These are phyloP conservation scores for Aspergillus sclerotiicarbonarius DNA, from an alignment of 495 filamentous ascomycete genomes.

Conservation along the genomic window DNA sequence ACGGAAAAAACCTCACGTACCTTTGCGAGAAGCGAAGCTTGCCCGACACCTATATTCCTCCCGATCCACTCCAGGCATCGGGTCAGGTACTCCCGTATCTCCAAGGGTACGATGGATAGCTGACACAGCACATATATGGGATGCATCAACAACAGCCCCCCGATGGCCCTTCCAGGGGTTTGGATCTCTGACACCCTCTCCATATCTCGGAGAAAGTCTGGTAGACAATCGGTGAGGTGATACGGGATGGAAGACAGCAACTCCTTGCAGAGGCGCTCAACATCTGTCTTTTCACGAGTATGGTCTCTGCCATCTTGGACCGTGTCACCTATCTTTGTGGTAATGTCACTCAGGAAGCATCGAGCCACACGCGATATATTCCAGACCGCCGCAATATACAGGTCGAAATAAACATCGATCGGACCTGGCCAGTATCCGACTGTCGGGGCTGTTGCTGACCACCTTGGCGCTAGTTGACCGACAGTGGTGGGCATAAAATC, in stretches of 20 bases:
- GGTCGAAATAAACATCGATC: constrained; percentile 25
- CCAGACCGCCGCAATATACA: constrained; percentile 30
- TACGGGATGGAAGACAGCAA: constrained; percentile 34
- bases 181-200: constrained; percentile 9
- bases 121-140: constrained; percentile 25
- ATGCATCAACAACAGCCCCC: constrained; percentile 35
- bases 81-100: constrained; percentile 24
- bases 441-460: neutral
- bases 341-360: constrained; percentile 21
- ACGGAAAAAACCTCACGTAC: constrained; percentile 3
- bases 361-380: constrained; percentile 29
- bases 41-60: constrained; percentile 32
- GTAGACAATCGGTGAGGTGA: constrained; percentile 28
- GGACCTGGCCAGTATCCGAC: constrained; percentile 23
- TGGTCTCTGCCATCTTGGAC: constrained; percentile 1
- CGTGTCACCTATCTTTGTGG: constrained; percentile 12
- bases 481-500: constrained; percentile 20
- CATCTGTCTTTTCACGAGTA: neutral
- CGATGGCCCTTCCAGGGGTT: constrained; percentile 24
- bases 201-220: constrained; percentile 21
- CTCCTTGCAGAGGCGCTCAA: constrained; percentile 16
- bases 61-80: constrained; percentile 29
- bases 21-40: constrained; percentile 25
- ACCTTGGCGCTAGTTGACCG: constrained; percentile 2
- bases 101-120: constrained; percentile 21